Base-by-base conservation (phyloP, 2,329 filamentous ascomycete species). In the Pseudogymnoascus sp. region DNA sequence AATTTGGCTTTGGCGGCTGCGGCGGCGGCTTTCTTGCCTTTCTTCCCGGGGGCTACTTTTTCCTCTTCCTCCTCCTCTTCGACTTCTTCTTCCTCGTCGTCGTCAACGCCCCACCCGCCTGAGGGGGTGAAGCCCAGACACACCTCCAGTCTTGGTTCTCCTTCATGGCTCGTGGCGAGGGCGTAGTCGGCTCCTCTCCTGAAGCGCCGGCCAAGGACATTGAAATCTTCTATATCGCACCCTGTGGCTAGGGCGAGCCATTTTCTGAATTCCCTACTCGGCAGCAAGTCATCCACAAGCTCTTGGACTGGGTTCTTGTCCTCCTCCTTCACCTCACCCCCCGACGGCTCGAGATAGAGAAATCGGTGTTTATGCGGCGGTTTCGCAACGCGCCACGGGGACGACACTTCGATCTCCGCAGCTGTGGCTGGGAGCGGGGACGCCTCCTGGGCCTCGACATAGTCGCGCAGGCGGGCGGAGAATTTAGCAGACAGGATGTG, bases 331-430 rank as follows among this genome's bases (percentile, higher is more conserved):
- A 2, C 35, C 2, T 33, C 38, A 14, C 11, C 74, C 65, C 58
- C 75, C 9, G 25, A 75, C 59, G 76, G 78, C 68, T 91, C 86
- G 64, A 90, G 83, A 75, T 94, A 99, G 2, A 96, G 80, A 74
- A 89, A 99, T 12, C 92, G 90, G 72, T 97, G 92, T 78, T 99
- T 99, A 77, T 99, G 92, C 0, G 94, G 94, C 39, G 94, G 94
- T 33, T 85, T 83, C 5, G 94, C 90, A 7, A 95, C 88, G 64
- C 82, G 84, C 90, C 90, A 94, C 0, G 77, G 76, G 42, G 79
- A 77, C 77, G 35, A 8, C 52, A 79, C 79, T 69, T 87, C 84
- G 64, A 89, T 85, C 63, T 82, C 80, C 0, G 74, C 71, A 52
- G 82, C 84, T 14, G 76, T 74, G 2, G 73, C 68, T 4, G 79